Evolutionary conservation across 2,329 filamentous ascomycete genomes (phyloP), one percentile per base, ranked within the genome.

Genomic region (Thyridium curvatum): DNA sequence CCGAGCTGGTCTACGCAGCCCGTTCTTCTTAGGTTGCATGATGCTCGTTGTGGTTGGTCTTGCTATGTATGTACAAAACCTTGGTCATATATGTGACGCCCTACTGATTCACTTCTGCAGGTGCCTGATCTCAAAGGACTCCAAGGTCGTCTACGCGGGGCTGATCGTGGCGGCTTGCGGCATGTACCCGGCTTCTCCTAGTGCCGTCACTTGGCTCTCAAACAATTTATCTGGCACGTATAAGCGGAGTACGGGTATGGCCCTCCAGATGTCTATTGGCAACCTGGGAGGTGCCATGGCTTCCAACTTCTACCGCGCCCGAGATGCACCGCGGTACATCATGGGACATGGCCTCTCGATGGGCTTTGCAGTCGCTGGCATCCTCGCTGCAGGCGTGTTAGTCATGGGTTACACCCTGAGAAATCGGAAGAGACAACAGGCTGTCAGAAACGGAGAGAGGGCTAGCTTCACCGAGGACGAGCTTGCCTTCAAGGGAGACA

Each of bases 161-260:
- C 82, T 82, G 0, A 94, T 90, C 58, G 65, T 94, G 1, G 83
- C 78, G 0, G 83, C 86, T 0, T 73, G 86, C 41, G 84, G 84
- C 3, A 89, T 93, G 40, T 93, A 91, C 48, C 86, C 88, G 0
- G 80, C 77, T 18, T 84, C 93, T 41, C 68, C 86, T 0, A 90
- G 90, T 38, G 83, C 84, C 1, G 84, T 94, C 37, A 72, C 82
- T 0, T 94, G 88, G 88, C 65, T 81, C 1, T 75, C 77, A 28
- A 94, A 93, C 56, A 94, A 94, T 43, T 71, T 85, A 10, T 79
- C 90, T 40, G 69, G 70, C 0, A 68, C 63, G 34, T 71, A 71
- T 57, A 94, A 94, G 59, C 68, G 79, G 5, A 72, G 71, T 8
- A 73, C 70, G 0, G 79, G 78, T 2, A 83, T 83, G 71, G 80